Base-by-base conservation (phyloP, 345 rosid genomes). In the Linum usitatissimum region DNA sequence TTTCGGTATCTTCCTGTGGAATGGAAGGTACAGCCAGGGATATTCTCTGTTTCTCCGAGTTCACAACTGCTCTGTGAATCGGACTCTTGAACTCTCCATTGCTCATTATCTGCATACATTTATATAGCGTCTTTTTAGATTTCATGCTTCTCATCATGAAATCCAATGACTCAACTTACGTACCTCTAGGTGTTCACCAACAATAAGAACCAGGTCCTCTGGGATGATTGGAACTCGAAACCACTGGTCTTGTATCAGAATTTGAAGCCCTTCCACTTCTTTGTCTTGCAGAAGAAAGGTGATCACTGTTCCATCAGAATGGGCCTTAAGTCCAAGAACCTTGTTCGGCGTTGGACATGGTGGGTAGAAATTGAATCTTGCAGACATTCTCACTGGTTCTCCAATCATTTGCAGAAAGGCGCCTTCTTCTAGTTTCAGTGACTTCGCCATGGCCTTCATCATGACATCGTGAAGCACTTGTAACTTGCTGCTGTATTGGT, bases 121-220 rank as follows among this genome's bases (percentile, higher is more conserved):
- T 34, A 34, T 1, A 4, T 7, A 34, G 1, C 38, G 38, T 34
- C 38, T 4, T 34, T 34, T 34, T 34, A 34, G 6, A 34, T 34
- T 34, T 34, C 38, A 23, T 7, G 38, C 3, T 34, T 34, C 38
- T 34, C 38, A 34, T 34, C 38, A 34, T 1, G 38, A 34, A 34
- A 34, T 3, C 38, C 3, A 1, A 34, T 1, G 38, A 34, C 38
- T 34, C 4, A 34, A 34, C 38, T 1, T 34, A 34, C 38, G 1
- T 79, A 81, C 83, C 83, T 82, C 81, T 0, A 70, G 63, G 57
- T 77, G 85, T 68, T 82, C 90, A 6, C 90, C 93, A 6, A 70
- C 73, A 57, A 80, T 86, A 28, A 86, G 30, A 10, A 86, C 71
- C 66, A 84, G 75, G 9, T 81, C 74, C 23, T 77, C 63, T 3